phyloP scores from a whole-genome alignment of 345 rosid species.

The Nasturtium officinale region DNA sequence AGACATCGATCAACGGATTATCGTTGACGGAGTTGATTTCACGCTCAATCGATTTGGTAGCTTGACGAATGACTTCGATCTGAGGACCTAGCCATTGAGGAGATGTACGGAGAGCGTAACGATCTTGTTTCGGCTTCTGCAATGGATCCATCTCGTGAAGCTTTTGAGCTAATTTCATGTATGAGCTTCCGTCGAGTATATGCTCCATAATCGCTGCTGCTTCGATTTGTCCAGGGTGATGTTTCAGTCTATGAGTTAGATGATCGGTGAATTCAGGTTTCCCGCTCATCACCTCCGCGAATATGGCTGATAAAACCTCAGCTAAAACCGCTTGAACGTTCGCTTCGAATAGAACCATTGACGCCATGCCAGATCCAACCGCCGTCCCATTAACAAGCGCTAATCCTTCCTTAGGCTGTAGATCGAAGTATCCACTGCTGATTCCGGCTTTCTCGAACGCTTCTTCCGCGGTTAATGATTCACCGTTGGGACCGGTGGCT shows the following conservation, averaged over 20 bases:
- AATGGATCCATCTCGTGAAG: slow-evolving; percentile 69
- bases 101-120: slow-evolving; percentile 75
- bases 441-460: slow-evolving; percentile 62
- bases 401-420: slow-evolving; percentile 76
- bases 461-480: slow-evolving; percentile 43
- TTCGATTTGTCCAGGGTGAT: slow-evolving; percentile 82
- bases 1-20: slow-evolving; percentile 74
- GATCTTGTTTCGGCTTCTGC: slow-evolving; percentile 71
- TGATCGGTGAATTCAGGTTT: slow-evolving; percentile 82
- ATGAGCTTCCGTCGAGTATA: slow-evolving; percentile 66
- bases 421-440: slow-evolving; percentile 53
- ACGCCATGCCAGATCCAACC: slow-evolving; percentile 79
- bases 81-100: slow-evolving; percentile 89
- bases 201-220: slow-evolving; percentile 85
- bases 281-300: slow-evolving; percentile 78
- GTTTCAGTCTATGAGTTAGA: slow-evolving; percentile 70
- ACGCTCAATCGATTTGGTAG: slow-evolving; percentile 71
- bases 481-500: slow-evolving; percentile 59
- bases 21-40: slow-evolving; percentile 85
- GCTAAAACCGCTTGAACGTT: slow-evolving; percentile 53
- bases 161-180: slow-evolving; percentile 62
- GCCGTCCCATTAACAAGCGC: slow-evolving; percentile 78
- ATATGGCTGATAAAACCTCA: slow-evolving; percentile 63
- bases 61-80: slow-evolving; percentile 64
- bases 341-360: slow-evolving; percentile 64